Percentiles rank a stretch among this genome's conserved stretches.
Conservation (phyloP, 2,329 filamentous ascomycete genomes). For the Ampelomyces quisqualis region DNA sequence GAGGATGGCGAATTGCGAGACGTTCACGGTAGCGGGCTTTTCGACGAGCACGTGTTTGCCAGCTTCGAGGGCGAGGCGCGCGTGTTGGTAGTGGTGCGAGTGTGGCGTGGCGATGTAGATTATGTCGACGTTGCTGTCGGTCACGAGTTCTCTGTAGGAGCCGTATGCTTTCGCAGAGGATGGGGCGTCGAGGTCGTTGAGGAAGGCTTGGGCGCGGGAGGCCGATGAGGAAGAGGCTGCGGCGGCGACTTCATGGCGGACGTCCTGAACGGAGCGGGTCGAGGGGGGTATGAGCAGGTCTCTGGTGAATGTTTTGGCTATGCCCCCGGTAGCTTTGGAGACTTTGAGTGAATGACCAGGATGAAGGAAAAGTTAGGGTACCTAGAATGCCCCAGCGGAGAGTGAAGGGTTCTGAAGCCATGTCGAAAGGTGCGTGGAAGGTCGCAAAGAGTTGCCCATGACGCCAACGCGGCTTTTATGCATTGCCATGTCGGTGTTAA, state of each 20-base stretch:
- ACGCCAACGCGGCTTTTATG: background rate
- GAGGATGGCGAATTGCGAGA: slow-evolving; percentile 71
- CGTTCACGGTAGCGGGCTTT: slow-evolving; percentile 84
- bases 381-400: slow-evolving; percentile 31
- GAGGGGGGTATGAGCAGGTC: slow-evolving; percentile 75
- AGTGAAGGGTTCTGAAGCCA: slow-evolving; percentile 22
- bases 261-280: slow-evolving; percentile 65
- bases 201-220: slow-evolving; percentile 68
- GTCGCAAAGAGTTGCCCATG: background rate
- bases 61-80: slow-evolving; percentile 74
- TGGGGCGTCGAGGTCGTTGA: slow-evolving; percentile 68
- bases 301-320: slow-evolving; percentile 52
- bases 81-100: slow-evolving; percentile 88
- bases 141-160: slow-evolving; percentile 75
- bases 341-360: slow-evolving; percentile 1
- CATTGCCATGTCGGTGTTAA: background rate
- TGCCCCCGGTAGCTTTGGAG: slow-evolving; percentile 59
- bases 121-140: slow-evolving; percentile 75
- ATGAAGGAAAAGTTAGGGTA: slow-evolving; percentile 1
- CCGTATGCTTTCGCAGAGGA: slow-evolving; percentile 69
- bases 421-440: slow-evolving; percentile 5
- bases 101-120: slow-evolving; percentile 88
- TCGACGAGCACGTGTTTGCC: slow-evolving; percentile 88
- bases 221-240: slow-evolving; percentile 75
- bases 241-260: slow-evolving; percentile 73